A percentile compares a stretch with the other conserved stretches of the same genome.
These are phyloP conservation scores for Salvia sclarea DNA, from an alignment of 305 asterid species.

Conservation along the genomic window DNA sequence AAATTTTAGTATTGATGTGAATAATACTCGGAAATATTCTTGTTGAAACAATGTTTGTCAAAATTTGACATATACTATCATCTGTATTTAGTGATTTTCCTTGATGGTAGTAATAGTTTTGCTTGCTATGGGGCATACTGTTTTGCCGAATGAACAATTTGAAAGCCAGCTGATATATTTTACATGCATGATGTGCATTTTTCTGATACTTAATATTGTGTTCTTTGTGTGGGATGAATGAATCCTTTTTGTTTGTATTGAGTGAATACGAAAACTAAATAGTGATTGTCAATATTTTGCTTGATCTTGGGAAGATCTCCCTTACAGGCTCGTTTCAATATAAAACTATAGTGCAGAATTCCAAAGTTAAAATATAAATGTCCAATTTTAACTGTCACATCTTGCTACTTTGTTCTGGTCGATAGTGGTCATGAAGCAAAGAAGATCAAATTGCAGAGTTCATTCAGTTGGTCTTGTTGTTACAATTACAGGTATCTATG, in stretches of 20 bases:
- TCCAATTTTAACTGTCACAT: too few relatives aligned
- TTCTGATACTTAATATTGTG: constrained; percentile 8
- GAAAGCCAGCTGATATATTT: background rate
- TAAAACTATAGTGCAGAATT: background rate
- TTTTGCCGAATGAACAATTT: constrained; percentile 7
- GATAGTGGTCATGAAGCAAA: constrained; percentile 3
- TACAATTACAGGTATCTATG: constrained; percentile 80
- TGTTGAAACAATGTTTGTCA: constrained; percentile 7
- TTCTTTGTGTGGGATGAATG: constrained; percentile 3
- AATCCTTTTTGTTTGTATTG: background rate
- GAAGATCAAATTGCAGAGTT: constrained; percentile 15
- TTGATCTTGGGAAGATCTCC: background rate
- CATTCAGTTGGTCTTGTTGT: constrained; percentile 19
- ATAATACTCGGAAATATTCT: constrained; percentile 14
- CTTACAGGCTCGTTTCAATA: background rate
- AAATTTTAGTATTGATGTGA: constrained; percentile 19
- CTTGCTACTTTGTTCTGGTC: constrained; percentile 9
- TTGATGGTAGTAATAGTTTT: constrained; percentile 19
- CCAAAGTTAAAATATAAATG: background rate
- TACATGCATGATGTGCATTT: constrained; percentile 9
- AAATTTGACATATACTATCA: background rate
- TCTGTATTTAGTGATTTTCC: background rate
- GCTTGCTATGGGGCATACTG: constrained; percentile 10
- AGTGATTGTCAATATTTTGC: background rate
- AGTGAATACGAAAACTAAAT: background rate